These are phyloP conservation scores for Tripterygium wilfordii DNA, from an alignment of 177 flowering plant species.

Conservation along the genomic window DNA sequence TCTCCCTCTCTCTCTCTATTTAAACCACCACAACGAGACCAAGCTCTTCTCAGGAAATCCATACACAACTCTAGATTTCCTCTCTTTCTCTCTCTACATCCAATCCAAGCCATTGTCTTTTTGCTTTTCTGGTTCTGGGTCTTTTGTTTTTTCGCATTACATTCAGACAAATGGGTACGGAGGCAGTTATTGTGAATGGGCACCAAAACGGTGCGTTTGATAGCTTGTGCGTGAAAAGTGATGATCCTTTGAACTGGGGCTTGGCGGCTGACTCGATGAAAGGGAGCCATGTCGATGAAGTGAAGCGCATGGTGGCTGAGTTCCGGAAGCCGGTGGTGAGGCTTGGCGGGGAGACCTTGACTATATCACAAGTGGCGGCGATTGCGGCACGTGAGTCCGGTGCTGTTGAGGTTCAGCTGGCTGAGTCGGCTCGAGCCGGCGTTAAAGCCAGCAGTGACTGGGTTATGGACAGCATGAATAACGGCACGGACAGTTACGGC, in stretches of 20 bases:
- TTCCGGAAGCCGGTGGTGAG: constrained; percentile 35
- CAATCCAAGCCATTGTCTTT: not conserved
- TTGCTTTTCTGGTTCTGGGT: not conserved
- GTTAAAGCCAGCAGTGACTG: constrained; percentile 52
- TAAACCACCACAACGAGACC: not conserved
- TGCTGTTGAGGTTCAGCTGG: constrained; percentile 39
- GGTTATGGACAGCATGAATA: constrained; percentile 45
- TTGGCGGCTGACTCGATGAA: constrained; percentile 34
- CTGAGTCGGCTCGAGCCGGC: constrained; percentile 42
- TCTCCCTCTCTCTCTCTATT: not conserved
- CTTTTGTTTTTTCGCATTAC: not conserved
- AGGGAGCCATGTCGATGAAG: constrained; percentile 60
- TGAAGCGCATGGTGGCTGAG: constrained; percentile 56
- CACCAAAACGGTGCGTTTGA: constrained; percentile 3
- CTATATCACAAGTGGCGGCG: constrained; percentile 51
- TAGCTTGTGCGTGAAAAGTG: constrained; percentile 15
- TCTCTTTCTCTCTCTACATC: not conserved
- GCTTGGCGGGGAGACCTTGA: constrained; percentile 43
- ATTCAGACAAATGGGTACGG: constrained; percentile 6
- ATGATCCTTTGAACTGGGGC: constrained; percentile 49
- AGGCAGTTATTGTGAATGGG: not conserved
- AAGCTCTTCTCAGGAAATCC: constrained; percentile 7
- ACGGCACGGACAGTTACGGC: constrained; percentile 44
- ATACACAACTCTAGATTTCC: not conserved
- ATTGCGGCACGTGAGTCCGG: constrained; percentile 18